Conservation (phyloP, 768 basidiomycete species). For the Amanita subjunquillea region DNA sequence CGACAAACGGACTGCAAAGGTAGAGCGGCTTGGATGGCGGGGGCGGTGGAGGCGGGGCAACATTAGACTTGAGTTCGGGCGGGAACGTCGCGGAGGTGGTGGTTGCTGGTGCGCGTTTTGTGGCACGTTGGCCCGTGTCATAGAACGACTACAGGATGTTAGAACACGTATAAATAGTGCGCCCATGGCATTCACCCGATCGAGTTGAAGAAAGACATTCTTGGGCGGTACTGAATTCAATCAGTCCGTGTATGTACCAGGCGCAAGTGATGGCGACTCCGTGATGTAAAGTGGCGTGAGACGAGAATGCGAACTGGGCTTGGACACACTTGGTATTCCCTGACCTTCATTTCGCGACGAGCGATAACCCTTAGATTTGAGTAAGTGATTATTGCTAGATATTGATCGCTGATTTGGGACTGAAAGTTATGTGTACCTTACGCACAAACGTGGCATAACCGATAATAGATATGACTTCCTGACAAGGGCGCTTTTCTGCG, state of each 20-base stretch:
- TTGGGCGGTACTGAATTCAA: slow-evolving; percentile 16
- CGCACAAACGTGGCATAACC: neutral
- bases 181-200: slow-evolving; percentile 43
- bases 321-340: neutral
- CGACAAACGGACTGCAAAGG: slow-evolving; percentile 92
- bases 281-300: neutral
- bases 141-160: slow-evolving; percentile 47
- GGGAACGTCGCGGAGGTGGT: slow-evolving; percentile 59
- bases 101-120: slow-evolving; percentile 58
- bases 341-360: too few species aligned
- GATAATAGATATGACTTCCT: neutral
- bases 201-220: slow-evolving; percentile 79
- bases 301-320: neutral
- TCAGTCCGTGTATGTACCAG: neutral
- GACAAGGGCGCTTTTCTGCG: neutral
- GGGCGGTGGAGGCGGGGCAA: slow-evolving; percentile 28
- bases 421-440: neutral
- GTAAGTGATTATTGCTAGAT: too few species aligned
- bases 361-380: too few species aligned
- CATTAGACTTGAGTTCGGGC: slow-evolving; percentile 20
- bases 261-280: neutral
- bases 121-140: slow-evolving; percentile 57
- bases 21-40: slow-evolving; percentile 59
- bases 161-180: slow-evolving; percentile 2
- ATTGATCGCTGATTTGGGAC: too few species aligned